Evolutionary conservation across 495 filamentous ascomycete species (phyloP), one percentile per base, ranked within the genome.

Genomic region (Hypoxylon trugodes): DNA sequence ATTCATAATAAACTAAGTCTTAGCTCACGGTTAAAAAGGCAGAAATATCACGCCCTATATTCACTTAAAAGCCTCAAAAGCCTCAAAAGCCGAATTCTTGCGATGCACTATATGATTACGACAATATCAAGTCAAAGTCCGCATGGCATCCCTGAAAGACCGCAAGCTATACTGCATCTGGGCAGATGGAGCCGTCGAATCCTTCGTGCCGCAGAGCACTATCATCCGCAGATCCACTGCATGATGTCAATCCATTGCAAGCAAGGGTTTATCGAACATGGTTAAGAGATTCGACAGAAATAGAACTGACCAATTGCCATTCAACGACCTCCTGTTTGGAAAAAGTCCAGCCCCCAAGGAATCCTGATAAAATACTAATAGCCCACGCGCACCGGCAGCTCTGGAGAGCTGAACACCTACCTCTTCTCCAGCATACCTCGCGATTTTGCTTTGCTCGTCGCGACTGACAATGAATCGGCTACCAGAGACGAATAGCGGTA

Each of bases 401-500:
- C n/a, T 51, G 26, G 22, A 40, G 50, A 51, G 25, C 50, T 60
- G 1, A 19, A 18, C 4, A 22, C 22, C 49, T 35, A 45, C 48
- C 21, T 51, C 30, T 33, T 66, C 35, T 52, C 12, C 16, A 42
- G 48, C 40, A 52, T 12, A 19, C 45, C 18, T 32, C 47, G 36
- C 51, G 28, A 18, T 42, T 26, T 36, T 38, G 7, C 42, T 51
- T 45, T 35, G 18, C 26, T 57, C 30, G 13, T 41, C 57, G 41
- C 46, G 28, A 63, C 26, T 42, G 26, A 68, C 41, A 51, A 66
- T 68, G 51, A 68, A 61, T 32, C 63, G 53, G 21, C 59, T 66
- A 33, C 67, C 66, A 19, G 66, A 72, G 43, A 69, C 66, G 36
- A 68, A 70, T 41, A 33, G 1, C 2, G 67, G 67, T 32, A 18